Evolutionary conservation across 2,329 filamentous ascomycete species (phyloP), one percentile per base, ranked within the genome.

Genomic region (Xylariales sp.): DNA sequence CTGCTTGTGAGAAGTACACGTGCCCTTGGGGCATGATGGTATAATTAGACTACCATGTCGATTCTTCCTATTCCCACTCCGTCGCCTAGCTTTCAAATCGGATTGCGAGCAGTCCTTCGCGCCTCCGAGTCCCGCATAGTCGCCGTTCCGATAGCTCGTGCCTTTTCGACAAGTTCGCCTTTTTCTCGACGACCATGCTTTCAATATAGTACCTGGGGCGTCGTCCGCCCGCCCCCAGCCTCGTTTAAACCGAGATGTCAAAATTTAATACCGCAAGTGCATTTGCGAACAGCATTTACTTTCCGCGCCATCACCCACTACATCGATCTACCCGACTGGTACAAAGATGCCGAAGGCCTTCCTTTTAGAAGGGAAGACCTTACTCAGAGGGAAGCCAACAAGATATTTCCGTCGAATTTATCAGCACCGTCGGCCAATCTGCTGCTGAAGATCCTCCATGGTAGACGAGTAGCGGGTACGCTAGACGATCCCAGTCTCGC

Each of bases 381-480:
- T 23, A 80, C 80, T 2, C 77, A 82, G 18, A 74, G 76, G 8
- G 85, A 90, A 72, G 80, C 83, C 5, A 73, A 79, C 16, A 67
- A 71, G 9, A 80, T 89, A 45, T 89, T 90, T 68, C 86, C 87
- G 1, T 73, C 81, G 5, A 78, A 79, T 12, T 79, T 89, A 53
- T 78, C 80, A 67, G 75, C 81, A 0, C 70, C 73, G 3, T 73
- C 76, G 5, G 89, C 84, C 23, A 90, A 90, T 74, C 79, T 78
- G 52, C 77, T 90, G 50, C 78, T 91, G 57, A 81, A 82, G 60
- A 86, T 90, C 57, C 78, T 90, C 12, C 89, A 91, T 74, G 89
- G 89, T 8, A 84, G 88, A 43, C 83, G 89, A 48, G 87, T 91
- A 28, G 87, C 89, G 7, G 89, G 89, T 41, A 90, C 88, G 3